Base-by-base conservation (phyloP, 2,329 filamentous ascomycete species). In the Ascocoryne sarcoides region DNA sequence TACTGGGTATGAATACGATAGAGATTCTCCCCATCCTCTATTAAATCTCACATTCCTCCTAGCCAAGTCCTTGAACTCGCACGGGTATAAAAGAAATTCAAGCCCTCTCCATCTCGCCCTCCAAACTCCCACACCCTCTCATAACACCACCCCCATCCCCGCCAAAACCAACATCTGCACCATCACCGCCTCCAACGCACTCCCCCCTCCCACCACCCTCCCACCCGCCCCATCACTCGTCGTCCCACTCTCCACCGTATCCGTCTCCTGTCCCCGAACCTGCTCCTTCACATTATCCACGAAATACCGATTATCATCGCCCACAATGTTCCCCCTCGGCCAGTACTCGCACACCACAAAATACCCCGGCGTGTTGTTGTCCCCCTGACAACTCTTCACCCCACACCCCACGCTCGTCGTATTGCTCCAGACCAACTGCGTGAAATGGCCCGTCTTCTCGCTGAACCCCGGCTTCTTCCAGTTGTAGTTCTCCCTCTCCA, bases 301-400 rank as follows among this genome's bases (percentile, higher is more conserved):
- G 39, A 75, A 68, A 58, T 67, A 59, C n/a, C 68, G 61, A 26
- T 56, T 61, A 43, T 72, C 77, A 47, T 65, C 56, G 0, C 71
- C 75, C 2, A 68, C 55, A 0, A 84, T 64, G 53, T 86, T 85
- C 0, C 82, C 82, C 1, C 67, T 58, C 1, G 82, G 80, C 65
- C 67, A 79, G 60, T 84, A 85, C 62, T 84, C 79, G 50, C 81
- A 86, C 17, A 77, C 77, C 0, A 84, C 64, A 58, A 74, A 82
- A 75, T 76, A 84, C 0, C 76, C 77, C 34, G 39, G 59, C 49
- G 26, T 62, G 4, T 15, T 35, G 48, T 62, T 42, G 60, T 61
- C 17, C 57, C 60, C 62, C 34, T 62, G 58, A 42, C 69, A 72
- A 46, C 65, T 51, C 12, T 60, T 44, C 15, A 51, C 32, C 2